A percentile compares a stretch with the other conserved stretches of the same genome.
Conservation (phyloP, 2,329 filamentous ascomycete genomes). For the Diaporthe velutina region DNA sequence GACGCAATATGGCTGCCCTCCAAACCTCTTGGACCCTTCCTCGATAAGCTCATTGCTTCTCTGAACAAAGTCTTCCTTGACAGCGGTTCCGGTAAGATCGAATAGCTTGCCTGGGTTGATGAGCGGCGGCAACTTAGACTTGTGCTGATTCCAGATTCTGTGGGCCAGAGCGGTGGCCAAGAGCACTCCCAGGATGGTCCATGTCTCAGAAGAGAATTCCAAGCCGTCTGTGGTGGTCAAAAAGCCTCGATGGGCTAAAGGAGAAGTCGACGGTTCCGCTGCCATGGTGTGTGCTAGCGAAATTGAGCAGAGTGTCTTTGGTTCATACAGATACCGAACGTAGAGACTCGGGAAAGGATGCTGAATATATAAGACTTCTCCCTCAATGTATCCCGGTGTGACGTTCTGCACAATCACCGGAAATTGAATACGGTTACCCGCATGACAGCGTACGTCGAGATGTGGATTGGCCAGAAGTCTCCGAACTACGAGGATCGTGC, state of each 20-base stretch:
- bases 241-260: neutral
- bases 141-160: neutral
- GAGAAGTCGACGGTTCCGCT: neutral
- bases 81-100: neutral
- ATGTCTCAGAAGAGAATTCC: neutral
- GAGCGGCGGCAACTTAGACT: neutral
- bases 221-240: neutral
- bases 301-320: neutral
- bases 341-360: neutral
- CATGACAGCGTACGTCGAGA: no score
- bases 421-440: no score
- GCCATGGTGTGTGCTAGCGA: neutral
- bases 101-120: neutral
- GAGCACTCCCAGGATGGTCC: neutral
- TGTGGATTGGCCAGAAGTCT: no score
- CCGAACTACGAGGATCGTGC: no score
- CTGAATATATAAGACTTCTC: neutral
- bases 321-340: neutral
- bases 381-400: neutral
- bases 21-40: neutral
- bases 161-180: neutral
- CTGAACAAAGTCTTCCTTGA: neutral
- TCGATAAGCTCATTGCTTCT: neutral
- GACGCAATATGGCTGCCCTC: neutral
- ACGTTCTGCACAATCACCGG: no score